phyloP scores from a whole-genome alignment of 129 eudicot species.

The Tanacetum coccineum region DNA sequence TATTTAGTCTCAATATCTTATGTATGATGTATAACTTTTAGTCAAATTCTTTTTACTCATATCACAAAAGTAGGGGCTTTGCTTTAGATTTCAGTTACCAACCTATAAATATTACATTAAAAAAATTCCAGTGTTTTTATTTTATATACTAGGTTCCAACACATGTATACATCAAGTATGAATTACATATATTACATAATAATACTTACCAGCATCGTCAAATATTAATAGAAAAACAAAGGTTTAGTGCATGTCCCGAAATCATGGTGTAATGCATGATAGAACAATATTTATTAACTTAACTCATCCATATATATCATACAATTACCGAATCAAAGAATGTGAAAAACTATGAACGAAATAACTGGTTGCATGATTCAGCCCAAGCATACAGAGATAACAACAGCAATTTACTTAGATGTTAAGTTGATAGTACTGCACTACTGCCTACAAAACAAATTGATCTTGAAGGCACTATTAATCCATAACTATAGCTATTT shows the following conservation, averaged over 20 bases:
- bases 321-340: not conserved
- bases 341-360: not conserved
- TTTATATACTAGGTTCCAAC: not conserved
- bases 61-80: not conserved
- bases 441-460: not conserved
- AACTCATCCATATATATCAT: not conserved
- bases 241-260: not conserved
- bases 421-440: not conserved
- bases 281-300: not conserved
- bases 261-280: not conserved
- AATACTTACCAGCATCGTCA: slow-evolving; percentile 5
- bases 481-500: not conserved
- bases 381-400: not conserved
- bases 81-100: not conserved
- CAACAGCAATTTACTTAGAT: not conserved
- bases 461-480: not conserved
- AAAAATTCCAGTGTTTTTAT: not conserved
- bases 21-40: not conserved
- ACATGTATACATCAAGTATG: not conserved
- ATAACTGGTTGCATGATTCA: not conserved
- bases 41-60: not conserved
- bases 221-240: not conserved
- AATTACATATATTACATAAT: not conserved
- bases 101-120: not conserved
- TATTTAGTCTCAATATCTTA: not conserved